Percentiles rank a stretch among this genome's conserved stretches.
phyloP scores from a whole-genome alignment of 371 early-diverging fungal genomes.

The Racocetra persica region DNA sequence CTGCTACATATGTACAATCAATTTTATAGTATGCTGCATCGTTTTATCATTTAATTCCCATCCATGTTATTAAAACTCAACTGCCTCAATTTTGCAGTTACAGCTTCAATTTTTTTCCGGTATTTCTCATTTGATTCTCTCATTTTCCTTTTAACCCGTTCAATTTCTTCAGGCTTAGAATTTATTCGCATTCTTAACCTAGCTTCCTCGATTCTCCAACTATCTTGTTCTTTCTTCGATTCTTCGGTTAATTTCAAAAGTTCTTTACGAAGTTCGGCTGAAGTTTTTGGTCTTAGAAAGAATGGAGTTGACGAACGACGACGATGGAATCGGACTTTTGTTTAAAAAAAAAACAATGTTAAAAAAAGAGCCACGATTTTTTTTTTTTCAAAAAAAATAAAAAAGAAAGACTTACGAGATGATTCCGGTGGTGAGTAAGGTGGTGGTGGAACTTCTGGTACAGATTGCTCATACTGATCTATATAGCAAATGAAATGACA shows the following conservation, averaged over 20 bases:
- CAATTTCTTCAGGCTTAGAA: constrained; percentile 35
- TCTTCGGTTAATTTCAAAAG: constrained; percentile 25
- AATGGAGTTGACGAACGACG: constrained; percentile 15
- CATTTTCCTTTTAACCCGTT: constrained; percentile 22
- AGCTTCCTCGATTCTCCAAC: constrained; percentile 29
- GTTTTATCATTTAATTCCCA: no score
- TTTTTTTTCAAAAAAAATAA: background rate
- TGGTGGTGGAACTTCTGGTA: constrained; percentile 36
- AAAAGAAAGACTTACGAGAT: constrained; percentile 1
- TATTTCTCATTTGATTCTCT: constrained; percentile 31
- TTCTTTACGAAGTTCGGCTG: constrained; percentile 32
- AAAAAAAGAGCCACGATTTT: background rate
- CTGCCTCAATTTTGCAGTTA: constrained; percentile 6
- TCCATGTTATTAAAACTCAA: background rate
- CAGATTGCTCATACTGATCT: background rate
- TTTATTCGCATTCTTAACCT: constrained; percentile 15
- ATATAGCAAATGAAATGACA: no score
- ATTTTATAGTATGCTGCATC: no score
- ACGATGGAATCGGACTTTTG: background rate
- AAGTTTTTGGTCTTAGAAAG: constrained; percentile 27
- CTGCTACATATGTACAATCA: no score
- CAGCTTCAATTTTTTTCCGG: constrained; percentile 16
- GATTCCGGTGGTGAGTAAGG: constrained; percentile 31
- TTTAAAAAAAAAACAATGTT: background rate
- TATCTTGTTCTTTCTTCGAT: constrained; percentile 33